phyloP scores from a whole-genome alignment of 2,329 filamentous ascomycete genomes.

The Aureobasidium zeae region DNA sequence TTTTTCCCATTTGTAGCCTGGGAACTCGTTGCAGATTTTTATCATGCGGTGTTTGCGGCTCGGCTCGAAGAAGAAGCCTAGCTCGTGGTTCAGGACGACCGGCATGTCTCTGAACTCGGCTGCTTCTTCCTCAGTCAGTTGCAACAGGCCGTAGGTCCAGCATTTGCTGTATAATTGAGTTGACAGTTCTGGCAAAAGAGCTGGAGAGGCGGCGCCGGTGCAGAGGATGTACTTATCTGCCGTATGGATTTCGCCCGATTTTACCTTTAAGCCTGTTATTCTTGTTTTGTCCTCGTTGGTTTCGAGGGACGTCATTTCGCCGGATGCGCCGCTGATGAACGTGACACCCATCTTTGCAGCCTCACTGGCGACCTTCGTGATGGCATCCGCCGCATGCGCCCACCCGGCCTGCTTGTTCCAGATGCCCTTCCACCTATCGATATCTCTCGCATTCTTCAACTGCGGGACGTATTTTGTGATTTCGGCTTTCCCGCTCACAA shows the following conservation, averaged over 20 bases:
- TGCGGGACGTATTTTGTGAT: conserved; percentile 21
- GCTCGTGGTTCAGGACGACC: conserved; percentile 41
- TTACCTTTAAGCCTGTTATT: conserved; percentile 36
- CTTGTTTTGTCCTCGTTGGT: conserved; percentile 30
- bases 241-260: conserved; percentile 33
- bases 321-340: conserved; percentile 37
- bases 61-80: conserved; percentile 44
- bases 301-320: conserved; percentile 33
- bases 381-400: conserved; percentile 44
- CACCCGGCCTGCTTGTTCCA: conserved; percentile 41
- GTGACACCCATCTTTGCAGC: conserved; percentile 39
- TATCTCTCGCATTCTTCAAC: conserved; percentile 40
- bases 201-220: conserved; percentile 41
- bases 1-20: conserved; percentile 35
- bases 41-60: conserved; percentile 38
- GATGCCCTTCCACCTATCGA: conserved; percentile 44
- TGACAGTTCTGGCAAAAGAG: conserved; percentile 41
- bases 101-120: conserved; percentile 40
- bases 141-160: conserved; percentile 46
- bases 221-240: conserved; percentile 42
- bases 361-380: conserved; percentile 39
- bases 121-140: conserved; percentile 39
- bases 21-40: conserved; percentile 48
- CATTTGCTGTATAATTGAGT: conserved; percentile 44
- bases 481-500: conserved; percentile 27